Percentiles rank a stretch among this genome's conserved stretches.
Conservation (phyloP, 2,329 filamentous ascomycete genomes). For the Ceratocystis cacaofunesta region DNA sequence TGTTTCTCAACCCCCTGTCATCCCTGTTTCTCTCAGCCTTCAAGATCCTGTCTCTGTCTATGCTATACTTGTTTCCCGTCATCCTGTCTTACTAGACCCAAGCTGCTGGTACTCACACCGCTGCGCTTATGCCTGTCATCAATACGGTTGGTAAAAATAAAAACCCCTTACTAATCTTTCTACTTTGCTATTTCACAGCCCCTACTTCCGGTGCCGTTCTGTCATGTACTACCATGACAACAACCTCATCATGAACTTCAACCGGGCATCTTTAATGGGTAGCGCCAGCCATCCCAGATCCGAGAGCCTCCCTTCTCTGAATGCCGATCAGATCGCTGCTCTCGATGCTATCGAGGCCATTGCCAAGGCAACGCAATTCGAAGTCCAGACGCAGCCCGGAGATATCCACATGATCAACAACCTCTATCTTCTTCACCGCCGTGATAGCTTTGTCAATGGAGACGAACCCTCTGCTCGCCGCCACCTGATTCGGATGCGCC, state of each 20-base stretch:
- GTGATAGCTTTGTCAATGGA: slow-evolving; percentile 43
- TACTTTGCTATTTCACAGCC: slow-evolving; percentile 25
- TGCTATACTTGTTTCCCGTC: neutral
- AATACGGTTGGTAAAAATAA: too few relatives aligned
- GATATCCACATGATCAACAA: slow-evolving; percentile 55
- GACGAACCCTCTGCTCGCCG: slow-evolving; percentile 31
- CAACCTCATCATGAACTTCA: slow-evolving; percentile 43
- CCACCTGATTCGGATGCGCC: slow-evolving; percentile 45
- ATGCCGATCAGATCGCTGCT: slow-evolving; percentile 37
- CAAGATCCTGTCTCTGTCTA: too few relatives aligned
- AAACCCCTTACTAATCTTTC: neutral
- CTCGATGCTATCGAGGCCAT: slow-evolving; percentile 42
- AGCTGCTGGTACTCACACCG: neutral
- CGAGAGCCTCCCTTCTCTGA: slow-evolving; percentile 34
- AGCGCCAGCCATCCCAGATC: slow-evolving; percentile 40
- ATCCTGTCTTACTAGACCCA: neutral
- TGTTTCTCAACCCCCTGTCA: neutral
- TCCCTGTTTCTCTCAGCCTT: neutral
- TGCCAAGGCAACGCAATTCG: slow-evolving; percentile 38
- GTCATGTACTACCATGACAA: slow-evolving; percentile 38
- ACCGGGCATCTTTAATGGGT: slow-evolving; percentile 39
- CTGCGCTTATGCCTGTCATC: neutral
- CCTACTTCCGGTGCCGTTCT: slow-evolving; percentile 42
- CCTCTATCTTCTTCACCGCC: slow-evolving; percentile 43
- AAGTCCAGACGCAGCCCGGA: slow-evolving; percentile 39